These are phyloP conservation scores for Oryza glaberrima DNA, from an alignment of 176 grass and related monocot species.

Conservation along the genomic window DNA sequence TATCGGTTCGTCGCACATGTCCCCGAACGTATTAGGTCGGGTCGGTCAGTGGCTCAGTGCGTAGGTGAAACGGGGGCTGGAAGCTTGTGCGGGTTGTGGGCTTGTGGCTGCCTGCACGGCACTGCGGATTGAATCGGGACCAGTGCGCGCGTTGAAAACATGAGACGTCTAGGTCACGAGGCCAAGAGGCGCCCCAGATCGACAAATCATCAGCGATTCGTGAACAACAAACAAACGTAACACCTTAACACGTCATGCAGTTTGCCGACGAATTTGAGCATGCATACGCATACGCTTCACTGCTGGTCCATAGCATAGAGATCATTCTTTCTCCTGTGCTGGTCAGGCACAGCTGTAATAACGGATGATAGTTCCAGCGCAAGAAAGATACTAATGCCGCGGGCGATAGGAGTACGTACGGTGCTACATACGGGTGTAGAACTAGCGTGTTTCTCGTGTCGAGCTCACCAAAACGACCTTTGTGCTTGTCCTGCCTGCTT, in stretches of 20 bases:
- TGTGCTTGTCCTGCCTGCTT: not conserved
- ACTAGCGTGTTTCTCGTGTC: not conserved
- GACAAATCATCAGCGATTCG: too few species aligned
- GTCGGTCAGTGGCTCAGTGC: not conserved
- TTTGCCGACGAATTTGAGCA: not conserved
- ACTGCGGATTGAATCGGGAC: not conserved
- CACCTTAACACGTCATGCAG: not conserved
- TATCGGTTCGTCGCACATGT: not conserved
- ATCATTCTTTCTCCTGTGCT: too few species aligned
- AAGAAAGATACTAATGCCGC: not conserved
- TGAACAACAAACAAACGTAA: not conserved
- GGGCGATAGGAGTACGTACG: not conserved
- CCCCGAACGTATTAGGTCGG: too few species aligned
- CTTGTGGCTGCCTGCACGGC: not conserved
- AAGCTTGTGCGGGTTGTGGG: not conserved
- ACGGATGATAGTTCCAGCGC: not conserved
- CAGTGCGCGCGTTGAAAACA: conserved; percentile 2
- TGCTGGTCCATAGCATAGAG: not conserved
- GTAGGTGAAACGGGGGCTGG: not conserved
- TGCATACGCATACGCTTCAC: too few species aligned
- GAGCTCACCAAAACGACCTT: not conserved
- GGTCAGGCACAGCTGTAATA: not conserved
- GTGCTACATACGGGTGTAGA: not conserved
- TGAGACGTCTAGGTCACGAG: not conserved
- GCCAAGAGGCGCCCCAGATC: not conserved